Evolutionary conservation across 331 rosid species (phyloP).

Genomic region (Rhamnella rubrinervis): DNA sequence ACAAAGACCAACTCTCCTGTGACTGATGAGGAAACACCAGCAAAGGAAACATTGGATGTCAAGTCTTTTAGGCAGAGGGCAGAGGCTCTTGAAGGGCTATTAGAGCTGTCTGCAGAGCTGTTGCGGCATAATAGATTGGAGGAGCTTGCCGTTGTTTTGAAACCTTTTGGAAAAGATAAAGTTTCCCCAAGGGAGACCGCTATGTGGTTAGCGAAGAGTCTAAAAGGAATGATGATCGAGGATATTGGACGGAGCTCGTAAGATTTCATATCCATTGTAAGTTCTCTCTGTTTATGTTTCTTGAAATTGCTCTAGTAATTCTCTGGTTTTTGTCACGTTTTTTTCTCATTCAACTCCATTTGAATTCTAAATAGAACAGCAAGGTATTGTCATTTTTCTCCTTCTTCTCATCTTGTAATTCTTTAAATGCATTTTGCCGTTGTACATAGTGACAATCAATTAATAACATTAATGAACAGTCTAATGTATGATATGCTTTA

Average conservation of each 20-base stretch:
- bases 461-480: conserved; percentile 36
- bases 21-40: conserved; percentile 67
- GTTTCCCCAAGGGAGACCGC: conserved; percentile 99
- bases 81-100: conserved; percentile 97
- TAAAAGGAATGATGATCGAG: conserved; percentile 89
- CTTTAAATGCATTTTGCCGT: conserved; percentile 57
- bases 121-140: conserved; percentile 81
- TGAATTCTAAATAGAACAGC: conserved; percentile 39
- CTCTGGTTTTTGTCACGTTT: conserved; percentile 24
- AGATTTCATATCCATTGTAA: conserved; percentile 33
- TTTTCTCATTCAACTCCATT: conserved; percentile 36
- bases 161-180: conserved; percentile 93
- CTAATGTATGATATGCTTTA: conserved; percentile 38
- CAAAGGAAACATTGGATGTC: conserved; percentile 61
- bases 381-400: conserved; percentile 17
- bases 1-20: conserved; percentile 35
- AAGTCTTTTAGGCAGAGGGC: conserved; percentile 93
- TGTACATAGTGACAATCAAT: conserved; percentile 74
- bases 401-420: conserved; percentile 41
- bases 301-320: conserved; percentile 30
- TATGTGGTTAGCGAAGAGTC: conserved; percentile 98
- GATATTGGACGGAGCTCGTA: conserved; percentile 66
- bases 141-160: conserved; percentile 87
- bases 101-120: conserved; percentile 93
- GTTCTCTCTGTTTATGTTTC: conserved; percentile 30